Conservation (phyloP, 1,284 basidiomycete species). For the Sanghuangporus weigelae region DNA sequence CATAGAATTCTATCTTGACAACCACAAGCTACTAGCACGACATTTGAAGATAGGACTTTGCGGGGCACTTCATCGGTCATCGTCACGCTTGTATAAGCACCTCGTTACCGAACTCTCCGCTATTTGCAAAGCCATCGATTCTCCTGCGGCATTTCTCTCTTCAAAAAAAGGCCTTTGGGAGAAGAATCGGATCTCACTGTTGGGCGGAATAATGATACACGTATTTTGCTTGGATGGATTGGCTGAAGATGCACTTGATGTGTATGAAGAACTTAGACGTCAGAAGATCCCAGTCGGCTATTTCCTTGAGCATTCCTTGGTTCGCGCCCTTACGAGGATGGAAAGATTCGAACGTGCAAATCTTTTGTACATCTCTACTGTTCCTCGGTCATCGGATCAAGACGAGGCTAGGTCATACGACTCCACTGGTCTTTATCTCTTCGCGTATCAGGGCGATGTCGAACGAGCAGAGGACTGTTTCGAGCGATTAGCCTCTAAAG, state of each 20-base stretch:
- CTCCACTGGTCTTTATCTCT: slow-evolving; percentile 45
- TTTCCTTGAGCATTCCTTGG: slow-evolving; percentile 32
- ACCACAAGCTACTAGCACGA: neutral
- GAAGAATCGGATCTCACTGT: neutral
- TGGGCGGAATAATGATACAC: neutral
- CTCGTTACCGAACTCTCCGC: neutral
- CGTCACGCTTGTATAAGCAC: neutral
- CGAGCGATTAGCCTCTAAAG: slow-evolving; percentile 29
- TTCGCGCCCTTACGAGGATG: slow-evolving; percentile 40
- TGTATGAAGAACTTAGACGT: slow-evolving; percentile 38
- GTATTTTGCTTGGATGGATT: neutral
- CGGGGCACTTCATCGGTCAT: neutral
- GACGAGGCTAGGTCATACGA: slow-evolving; percentile 28
- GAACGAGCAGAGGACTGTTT: slow-evolving; percentile 41
- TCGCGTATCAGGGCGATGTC: slow-evolving; percentile 46
- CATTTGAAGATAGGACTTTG: neutral
- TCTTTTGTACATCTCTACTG: slow-evolving; percentile 31
- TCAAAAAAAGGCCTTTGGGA: neutral
- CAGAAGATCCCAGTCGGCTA: slow-evolving; percentile 30
- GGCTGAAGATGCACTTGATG: slow-evolving; percentile 30
- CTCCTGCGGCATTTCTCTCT: slow-evolving; percentile 6
- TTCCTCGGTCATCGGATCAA: slow-evolving; percentile 16
- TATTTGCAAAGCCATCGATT: neutral
- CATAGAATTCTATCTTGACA: slow-evolving; percentile 9
- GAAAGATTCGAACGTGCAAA: slow-evolving; percentile 40